Base-by-base conservation (phyloP, 345 rosid species). In the Capsella bursapastoris region DNA sequence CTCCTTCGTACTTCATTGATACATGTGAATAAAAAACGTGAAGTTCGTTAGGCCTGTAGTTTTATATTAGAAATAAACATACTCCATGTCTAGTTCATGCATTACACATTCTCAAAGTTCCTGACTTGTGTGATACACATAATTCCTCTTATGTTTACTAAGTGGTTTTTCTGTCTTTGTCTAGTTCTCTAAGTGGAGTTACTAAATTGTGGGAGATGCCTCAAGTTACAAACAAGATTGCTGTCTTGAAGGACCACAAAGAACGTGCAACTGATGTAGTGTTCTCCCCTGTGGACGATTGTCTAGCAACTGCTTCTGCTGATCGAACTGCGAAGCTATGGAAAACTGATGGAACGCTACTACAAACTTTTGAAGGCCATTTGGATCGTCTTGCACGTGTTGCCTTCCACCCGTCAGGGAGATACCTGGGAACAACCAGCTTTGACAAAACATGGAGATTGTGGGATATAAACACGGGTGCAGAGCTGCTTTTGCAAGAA, bases 361-460 rank as follows among this genome's bases (percentile, higher is more conserved):
- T 96, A 57, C 83, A 66, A 72, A 87, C 89, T 31, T 96, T 89
- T 76, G 86, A 83, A 84, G 96, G 99, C 41, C 99, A 96, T 78
- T 77, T 92, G 76, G 99, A 90, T 76, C 93, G 96, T 15, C 92
- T 96, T 78, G 97, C 94, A 8, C 98, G 94, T 0, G 78, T 95
- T 72, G 91, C 87, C 57, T 95, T 95, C 81, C 99, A 92, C 85
- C 97, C 99, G 52, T 89, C 96, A 31, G 98, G 99, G 64, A 90
- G 86, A 40, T 96, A 92, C 77, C 76, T 96, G 50, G 98, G 93
- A 13, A 90, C 99, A 8, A 85, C 99, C 59, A 89, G 98, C 85
- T 96, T 86, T 71, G 99, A 96, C 80, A 96, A 88, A 82, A 96
- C 98, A 7, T 92, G 98, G 99, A 90, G 99, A 83, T 72, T 92